Conservation (phyloP, 805 yeast genomes). For the Danielia reshetovae region DNA sequence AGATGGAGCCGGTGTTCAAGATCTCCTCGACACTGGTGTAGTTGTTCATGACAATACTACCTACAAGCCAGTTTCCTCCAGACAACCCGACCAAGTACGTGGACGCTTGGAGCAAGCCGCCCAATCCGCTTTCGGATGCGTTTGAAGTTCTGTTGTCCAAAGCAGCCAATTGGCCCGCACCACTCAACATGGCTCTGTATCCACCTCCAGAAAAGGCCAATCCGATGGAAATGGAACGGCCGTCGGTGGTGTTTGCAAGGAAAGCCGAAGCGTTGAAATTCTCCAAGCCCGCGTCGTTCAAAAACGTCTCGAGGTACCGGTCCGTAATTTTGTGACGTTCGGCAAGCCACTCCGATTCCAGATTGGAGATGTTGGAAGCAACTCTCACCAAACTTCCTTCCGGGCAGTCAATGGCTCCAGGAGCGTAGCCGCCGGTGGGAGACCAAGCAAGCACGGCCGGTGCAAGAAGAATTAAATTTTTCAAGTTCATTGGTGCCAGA, state of each 20-base stretch:
- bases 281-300: slow-evolving; percentile 41
- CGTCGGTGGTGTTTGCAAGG: slow-evolving; percentile 29
- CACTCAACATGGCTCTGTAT: slow-evolving; percentile 81
- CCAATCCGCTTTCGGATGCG: slow-evolving; percentile 17
- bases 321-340: slow-evolving; percentile 37
- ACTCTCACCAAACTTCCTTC: slow-evolving; percentile 9
- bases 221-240: slow-evolving; percentile 46
- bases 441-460: slow-evolving; percentile 13
- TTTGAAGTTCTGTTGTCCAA: slow-evolving; percentile 63
- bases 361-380: slow-evolving; percentile 9
- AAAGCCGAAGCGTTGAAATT: slow-evolving; percentile 46
- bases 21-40: slow-evolving; percentile 49
- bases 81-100: slow-evolving; percentile 18
- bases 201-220: slow-evolving; percentile 81
- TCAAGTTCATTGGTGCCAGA: slow-evolving; percentile 9
- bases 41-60: slow-evolving; percentile 56
- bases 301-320: slow-evolving; percentile 42
- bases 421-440: slow-evolving; percentile 16
- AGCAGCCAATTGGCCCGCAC: slow-evolving; percentile 82
- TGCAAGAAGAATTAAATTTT: slow-evolving; percentile 6
- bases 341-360: slow-evolving; percentile 13
- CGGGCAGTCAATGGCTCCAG: slow-evolving; percentile 14
- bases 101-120: slow-evolving; percentile 18
- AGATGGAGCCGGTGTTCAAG: slow-evolving; percentile 23
- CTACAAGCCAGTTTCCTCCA: slow-evolving; percentile 59